Base-by-base conservation (phyloP, 495 filamentous ascomycete genomes). In the Penicillium bialowiezense region DNA sequence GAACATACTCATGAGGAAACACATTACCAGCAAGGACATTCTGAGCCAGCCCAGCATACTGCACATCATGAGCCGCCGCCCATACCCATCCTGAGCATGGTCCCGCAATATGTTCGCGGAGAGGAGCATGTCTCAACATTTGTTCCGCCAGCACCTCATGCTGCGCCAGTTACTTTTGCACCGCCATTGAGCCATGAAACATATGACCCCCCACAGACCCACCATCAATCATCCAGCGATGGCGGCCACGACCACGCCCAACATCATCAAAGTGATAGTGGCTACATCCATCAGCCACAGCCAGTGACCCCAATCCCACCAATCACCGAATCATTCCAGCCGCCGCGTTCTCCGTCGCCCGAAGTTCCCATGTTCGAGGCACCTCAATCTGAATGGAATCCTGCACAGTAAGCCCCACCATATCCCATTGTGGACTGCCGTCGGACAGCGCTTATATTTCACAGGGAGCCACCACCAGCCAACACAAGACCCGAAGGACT, bases 401-500 rank as follows among this genome's bases (percentile, higher is more conserved):
- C 86, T 7, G 78, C 80, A 53, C 70, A 73, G 85, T 87, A 69
- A 58, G 76, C 19, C 33, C 40, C 21, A 28, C n/a, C n/a, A n/a
- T n/a, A n/a, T n/a, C n/a, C n/a, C n/a, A 24, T 17, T 5, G 24
- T n/a, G 5, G 24, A 19, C 41, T 17, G 21, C 17, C 21, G 14
- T 18, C 38, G 9, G 26, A 15, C 21, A 8, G 17, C 56, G 52
- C 62, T 71, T 38, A 70, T 54, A 33, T 13, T 29, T 31, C 10
- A 44, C 51, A 95, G 90, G 60, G 77, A 84, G 40, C 77, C 89
- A 29, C 91, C 91, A 35, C 90, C 91, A 0, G 18, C 70, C 17
- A 76, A 89, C 50, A 85, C 90, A 1, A 81, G 71, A 50, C 89
- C 90, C 0, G 91, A 95, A 75, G 91, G 87, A 18, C 64, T 76